Evolutionary conservation across 371 early-diverging fungal species (phyloP), one percentile per base, ranked within the genome.

Genomic region (Thermomucor indicae-seudaticae): DNA sequence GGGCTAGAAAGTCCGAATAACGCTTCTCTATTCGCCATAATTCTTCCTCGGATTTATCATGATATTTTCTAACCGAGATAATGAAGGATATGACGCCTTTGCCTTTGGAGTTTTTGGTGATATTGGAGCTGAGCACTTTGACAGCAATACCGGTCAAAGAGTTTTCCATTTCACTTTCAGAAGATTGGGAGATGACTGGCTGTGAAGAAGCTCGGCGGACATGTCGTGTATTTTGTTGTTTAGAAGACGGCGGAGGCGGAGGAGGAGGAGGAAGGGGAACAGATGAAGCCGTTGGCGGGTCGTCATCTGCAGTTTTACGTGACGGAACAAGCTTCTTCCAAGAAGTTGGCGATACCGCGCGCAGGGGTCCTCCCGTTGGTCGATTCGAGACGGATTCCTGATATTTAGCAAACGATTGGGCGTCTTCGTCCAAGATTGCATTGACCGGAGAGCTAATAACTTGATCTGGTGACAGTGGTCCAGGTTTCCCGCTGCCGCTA

Each of bases 1-100:
- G 67, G 19, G 66, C 52, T 19, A 88, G 57, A 64, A 93, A 86
- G 58, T 93, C 91, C 2, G 83, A 69, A 60, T 91, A 93, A 28
- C 79, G 65, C 66, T 93, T 93, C 55, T 87, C 88, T 34, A 92
- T 77, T 10, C 81, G 72, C 92, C 93, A 92, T 41, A 88, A 55
- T 42, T 91, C 82, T 4, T 64, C 55, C 0, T 56, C 63, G 0
- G 30, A 22, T 16, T 42, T 50, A 22, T 65, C 67, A 23, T 46
- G 50, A 5, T 59, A 47, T 19, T 65, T 62, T 7, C 73, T 61
- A 29, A 79, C 62, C 0, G 75, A 72, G 25, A 79, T 66, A 12
- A 60, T 47, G 49, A 85, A 84, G 3, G 68, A 73, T 8, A 84
- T 60, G n/a, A 81, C 70, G 38, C 87, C 88, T 47, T 84, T 84